These are phyloP conservation scores for Sarocladium oryzae DNA, from an alignment of 2,329 filamentous ascomycete species.

Conservation along the genomic window DNA sequence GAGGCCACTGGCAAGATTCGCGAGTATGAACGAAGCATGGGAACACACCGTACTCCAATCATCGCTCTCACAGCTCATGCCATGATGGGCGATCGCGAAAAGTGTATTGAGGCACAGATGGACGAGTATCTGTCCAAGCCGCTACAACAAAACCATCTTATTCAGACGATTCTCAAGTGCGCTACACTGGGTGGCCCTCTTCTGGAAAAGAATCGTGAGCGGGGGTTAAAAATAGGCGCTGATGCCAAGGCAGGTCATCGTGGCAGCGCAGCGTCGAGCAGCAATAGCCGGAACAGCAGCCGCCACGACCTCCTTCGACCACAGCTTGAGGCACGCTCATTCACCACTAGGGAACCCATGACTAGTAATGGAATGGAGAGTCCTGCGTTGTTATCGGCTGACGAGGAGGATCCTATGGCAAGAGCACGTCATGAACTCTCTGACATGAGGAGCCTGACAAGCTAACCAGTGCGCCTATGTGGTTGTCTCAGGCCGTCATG, in stretches of 20 bases:
- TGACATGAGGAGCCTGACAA: constrained; percentile 31
- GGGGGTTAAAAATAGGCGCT: constrained; percentile 46
- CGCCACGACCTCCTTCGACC: constrained; percentile 29
- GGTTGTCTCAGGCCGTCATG: constrained; percentile 20
- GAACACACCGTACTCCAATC: constrained; percentile 80
- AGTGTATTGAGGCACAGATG: constrained; percentile 98
- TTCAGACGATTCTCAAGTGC: constrained; percentile 95
- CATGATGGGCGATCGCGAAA: constrained; percentile 97
- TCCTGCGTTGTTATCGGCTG: constrained; percentile 45
- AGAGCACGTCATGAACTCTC: constrained; percentile 41
- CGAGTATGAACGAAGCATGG: constrained; percentile 81
- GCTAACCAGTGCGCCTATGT: constrained; percentile 20
- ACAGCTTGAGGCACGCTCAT: constrained; percentile 51
- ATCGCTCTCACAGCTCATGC: constrained; percentile 96
- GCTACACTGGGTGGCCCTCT: constrained; percentile 82
- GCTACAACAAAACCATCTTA: constrained; percentile 92
- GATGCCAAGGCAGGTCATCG: constrained; percentile 39
- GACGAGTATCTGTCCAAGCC: constrained; percentile 98
- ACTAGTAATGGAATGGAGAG: constrained; percentile 50
- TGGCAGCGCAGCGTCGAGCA: constrained; percentile 14
- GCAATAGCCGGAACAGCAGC: constrained; percentile 16
- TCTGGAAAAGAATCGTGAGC: constrained; percentile 67
- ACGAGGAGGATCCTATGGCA: constrained; percentile 37
- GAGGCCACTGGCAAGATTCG: constrained; percentile 95
- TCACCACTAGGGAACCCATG: constrained; percentile 61